Base-by-base conservation (phyloP, 352 stramenopile genomes). In the Saprolegnia parasitica region DNA sequence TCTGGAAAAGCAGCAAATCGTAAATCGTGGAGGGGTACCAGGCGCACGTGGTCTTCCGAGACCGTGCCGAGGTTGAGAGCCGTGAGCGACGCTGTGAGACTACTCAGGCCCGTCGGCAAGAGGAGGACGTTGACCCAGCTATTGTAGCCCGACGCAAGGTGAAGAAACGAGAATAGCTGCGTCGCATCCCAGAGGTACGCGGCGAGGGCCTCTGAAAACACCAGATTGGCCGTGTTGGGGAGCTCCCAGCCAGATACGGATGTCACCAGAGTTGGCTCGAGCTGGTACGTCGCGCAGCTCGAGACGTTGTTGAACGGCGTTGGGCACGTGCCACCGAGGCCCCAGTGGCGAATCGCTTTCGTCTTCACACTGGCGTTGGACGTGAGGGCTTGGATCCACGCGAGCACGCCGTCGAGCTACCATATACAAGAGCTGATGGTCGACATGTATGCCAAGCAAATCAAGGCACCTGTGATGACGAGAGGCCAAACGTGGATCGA, bases 221-320 rank as follows among this genome's bases (percentile, higher is more conserved):
- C 64, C 15, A 78, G 71, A 16, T 74, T 68, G 0, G 35, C 40
- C 0, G 62, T 8, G 13, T 71, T 15, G 0, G 62, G 87, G 75
- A 89, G 84, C 61, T 92, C 84, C 35, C 90, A 90, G 0, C 84
- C 82, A 0, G 64, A 21, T 60, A 90, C 81, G 0, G 76, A 56
- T 4, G 78, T 78, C 6, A 71, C 52, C 16, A 88, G 76, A 20
- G 75, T 72, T 0, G 84, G 84, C 62, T 92, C 84, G 8, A 92
- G 64, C 50, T 90, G 78, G 56, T 89, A 90, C 5, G 76, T 40
- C 9, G 87, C 46, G 42, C 80, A 88, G 0, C 62, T 40, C 9
- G 54, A 21, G 1, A 78, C 72, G 1, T 87, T 40, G 32, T 81
- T 75, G 56, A 90, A 63, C 18, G 75, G 75, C 5, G 80, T 80